Conservation (phyloP, 345 rosid genomes). For the Salix brachista region DNA sequence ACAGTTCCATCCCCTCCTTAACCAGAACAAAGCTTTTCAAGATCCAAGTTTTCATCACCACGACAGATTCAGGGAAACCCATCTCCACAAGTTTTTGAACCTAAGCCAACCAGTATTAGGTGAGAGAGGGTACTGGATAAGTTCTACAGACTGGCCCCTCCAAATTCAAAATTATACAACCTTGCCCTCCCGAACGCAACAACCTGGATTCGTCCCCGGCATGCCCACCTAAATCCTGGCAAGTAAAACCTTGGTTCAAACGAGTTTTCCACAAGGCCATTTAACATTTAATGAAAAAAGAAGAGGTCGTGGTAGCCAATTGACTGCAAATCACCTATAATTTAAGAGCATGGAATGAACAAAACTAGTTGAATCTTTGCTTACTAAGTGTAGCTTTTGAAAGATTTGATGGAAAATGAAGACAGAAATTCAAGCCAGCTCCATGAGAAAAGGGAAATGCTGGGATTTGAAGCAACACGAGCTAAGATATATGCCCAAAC, state of each 20-base stretch:
- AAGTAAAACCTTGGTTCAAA: background rate
- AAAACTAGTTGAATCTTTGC: background rate
- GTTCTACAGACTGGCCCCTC: no score
- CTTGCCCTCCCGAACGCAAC: no score
- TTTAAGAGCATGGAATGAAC: background rate
- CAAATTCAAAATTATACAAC: no score
- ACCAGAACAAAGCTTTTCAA: conserved; percentile 81
- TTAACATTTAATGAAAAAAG: background rate
- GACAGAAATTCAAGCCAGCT: background rate
- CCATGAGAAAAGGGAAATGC: background rate
- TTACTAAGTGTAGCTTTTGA: background rate
- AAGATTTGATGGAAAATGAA: background rate
- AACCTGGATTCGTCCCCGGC: no score
- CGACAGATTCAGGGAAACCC: conserved; percentile 86
- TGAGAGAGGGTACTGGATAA: no score
- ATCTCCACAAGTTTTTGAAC: conserved; percentile 86
- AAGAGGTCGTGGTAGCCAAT: background rate
- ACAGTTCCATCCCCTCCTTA: background rate
- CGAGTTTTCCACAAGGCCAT: background rate
- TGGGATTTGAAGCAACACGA: background rate
- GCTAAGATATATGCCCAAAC: background rate
- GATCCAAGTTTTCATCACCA: conserved; percentile 96
- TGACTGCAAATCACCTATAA: background rate
- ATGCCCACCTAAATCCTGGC: background rate
- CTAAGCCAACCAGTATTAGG: conserved; percentile 26